Evolutionary conservation across 2,329 filamentous ascomycete genomes (phyloP).

Genomic region (Apiospora phragmitis): DNA sequence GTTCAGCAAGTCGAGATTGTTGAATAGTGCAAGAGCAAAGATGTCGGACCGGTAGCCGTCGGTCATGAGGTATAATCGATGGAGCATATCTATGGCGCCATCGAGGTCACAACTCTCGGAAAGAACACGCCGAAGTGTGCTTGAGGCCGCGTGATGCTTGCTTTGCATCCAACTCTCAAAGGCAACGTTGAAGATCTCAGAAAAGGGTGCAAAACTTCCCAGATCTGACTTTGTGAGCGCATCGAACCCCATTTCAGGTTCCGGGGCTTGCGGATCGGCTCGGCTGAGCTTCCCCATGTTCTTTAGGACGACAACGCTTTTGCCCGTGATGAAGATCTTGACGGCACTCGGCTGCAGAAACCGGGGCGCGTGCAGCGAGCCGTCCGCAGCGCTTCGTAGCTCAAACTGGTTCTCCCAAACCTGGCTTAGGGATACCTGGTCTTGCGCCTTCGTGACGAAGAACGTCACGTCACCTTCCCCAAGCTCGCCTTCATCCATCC

Average conservation of each 20-base stretch:
- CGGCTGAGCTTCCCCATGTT: constrained; percentile 60
- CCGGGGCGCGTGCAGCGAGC: constrained; percentile 65
- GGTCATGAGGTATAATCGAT: constrained; percentile 73
- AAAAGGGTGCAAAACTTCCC: constrained; percentile 63
- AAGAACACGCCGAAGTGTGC: constrained; percentile 64
- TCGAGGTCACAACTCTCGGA: constrained; percentile 69
- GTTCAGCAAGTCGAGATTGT: constrained; percentile 65
- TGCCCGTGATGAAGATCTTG: constrained; percentile 84
- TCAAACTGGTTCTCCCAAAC: constrained; percentile 78
- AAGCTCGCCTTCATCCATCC: constrained; percentile 82
- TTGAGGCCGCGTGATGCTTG: constrained; percentile 70
- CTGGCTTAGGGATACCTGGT: constrained; percentile 58
- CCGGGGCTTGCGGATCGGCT: constrained; percentile 33
- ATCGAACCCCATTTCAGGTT: constrained; percentile 56
- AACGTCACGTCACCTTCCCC: constrained; percentile 67
- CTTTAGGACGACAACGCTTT: constrained; percentile 83
- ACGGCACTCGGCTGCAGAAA: constrained; percentile 71
- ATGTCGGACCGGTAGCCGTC: constrained; percentile 68
- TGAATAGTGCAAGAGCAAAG: constrained; percentile 71
- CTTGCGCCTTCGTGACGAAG: constrained; percentile 66
- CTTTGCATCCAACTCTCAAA: constrained; percentile 77
- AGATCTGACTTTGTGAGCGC: constrained; percentile 49
- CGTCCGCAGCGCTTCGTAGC: constrained; percentile 61
- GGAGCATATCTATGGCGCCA: constrained; percentile 64
- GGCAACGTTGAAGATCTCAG: constrained; percentile 69